These are phyloP conservation scores for Curvularia eragrostidis DNA, from an alignment of 2,329 filamentous ascomycete genomes.

Conservation along the genomic window DNA sequence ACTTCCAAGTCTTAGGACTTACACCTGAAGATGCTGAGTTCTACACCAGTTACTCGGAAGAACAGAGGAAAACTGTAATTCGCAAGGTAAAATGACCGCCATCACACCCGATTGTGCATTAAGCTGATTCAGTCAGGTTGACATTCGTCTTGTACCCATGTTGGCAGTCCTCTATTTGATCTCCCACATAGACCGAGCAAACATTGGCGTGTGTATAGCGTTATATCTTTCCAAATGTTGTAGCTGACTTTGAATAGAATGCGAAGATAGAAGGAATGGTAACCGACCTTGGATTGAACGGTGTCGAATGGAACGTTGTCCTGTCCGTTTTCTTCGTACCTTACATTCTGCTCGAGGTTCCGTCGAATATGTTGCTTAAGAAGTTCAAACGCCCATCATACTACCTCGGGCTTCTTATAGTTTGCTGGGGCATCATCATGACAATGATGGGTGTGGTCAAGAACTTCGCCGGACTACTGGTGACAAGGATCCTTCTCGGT, in stretches of 20 bases:
- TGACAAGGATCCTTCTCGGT: constrained; percentile 31
- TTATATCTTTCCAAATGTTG: not conserved
- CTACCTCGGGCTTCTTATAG: constrained; percentile 42
- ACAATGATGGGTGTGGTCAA: constrained; percentile 35
- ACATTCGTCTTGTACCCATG: constrained; percentile 46
- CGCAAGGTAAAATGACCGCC: constrained; percentile 22
- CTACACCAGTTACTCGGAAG: constrained; percentile 47
- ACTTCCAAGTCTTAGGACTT: constrained; percentile 35
- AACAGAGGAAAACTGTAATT: constrained; percentile 54
- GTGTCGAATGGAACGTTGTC: constrained; percentile 54
- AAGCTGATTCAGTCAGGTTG: constrained; percentile 18
- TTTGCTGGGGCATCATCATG: constrained; percentile 38
- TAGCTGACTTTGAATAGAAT: constrained; percentile 39
- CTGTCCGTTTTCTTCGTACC: constrained; percentile 66
- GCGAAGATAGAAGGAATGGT: constrained; percentile 70
- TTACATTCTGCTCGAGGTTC: constrained; percentile 45
- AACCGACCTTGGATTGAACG: constrained; percentile 60
- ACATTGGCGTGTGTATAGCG: constrained; percentile 58
- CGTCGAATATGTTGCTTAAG: constrained; percentile 53
- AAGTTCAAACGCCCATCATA: constrained; percentile 35
- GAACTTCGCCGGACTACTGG: constrained; percentile 28
- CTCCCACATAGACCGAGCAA: constrained; percentile 64
- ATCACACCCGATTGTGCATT: not conserved
- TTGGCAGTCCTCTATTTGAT: constrained; percentile 53
- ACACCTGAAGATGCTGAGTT: constrained; percentile 32